Percentiles rank a stretch among this genome's conserved stretches.
These are phyloP conservation scores for Mycocentrospora acerina DNA, from an alignment of 2,329 filamentous ascomycete species.

Conservation along the genomic window DNA sequence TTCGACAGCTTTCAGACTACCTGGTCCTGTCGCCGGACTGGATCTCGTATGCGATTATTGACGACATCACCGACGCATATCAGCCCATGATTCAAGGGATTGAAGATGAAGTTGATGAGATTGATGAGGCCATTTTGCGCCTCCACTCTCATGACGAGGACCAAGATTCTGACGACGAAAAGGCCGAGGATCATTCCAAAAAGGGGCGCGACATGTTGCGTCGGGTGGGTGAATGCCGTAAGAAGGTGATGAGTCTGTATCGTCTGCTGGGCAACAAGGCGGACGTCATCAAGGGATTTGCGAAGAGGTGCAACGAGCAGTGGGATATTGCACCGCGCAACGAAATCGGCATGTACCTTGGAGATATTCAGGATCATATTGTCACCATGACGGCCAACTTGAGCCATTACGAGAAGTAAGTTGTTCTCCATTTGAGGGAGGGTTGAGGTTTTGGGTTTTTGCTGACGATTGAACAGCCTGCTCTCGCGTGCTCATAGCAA, in stretches of 20 bases:
- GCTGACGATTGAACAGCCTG: conserved; percentile 58
- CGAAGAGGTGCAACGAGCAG: conserved; percentile 95
- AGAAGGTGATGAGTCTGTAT: conserved; percentile 96
- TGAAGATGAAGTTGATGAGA: conserved; percentile 94
- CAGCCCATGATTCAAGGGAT: conserved; percentile 88
- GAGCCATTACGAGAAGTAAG: conserved; percentile 92
- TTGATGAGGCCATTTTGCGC: conserved; percentile 85
- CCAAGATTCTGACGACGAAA: conserved; percentile 31
- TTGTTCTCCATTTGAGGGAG: conserved; percentile 12
- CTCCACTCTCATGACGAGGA: conserved; percentile 68
- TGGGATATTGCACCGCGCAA: conserved; percentile 95
- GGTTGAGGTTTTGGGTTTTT: neutral
- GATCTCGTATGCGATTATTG: conserved; percentile 97
- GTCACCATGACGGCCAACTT: conserved; percentile 98
- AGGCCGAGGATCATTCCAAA: conserved; percentile 45
- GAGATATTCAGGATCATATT: conserved; percentile 98
- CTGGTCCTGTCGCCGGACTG: conserved; percentile 91
- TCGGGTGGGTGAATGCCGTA: conserved; percentile 88
- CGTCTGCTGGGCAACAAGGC: conserved; percentile 93
- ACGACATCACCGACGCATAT: conserved; percentile 97
- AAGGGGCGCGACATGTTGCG: conserved; percentile 80
- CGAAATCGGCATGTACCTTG: conserved; percentile 95
- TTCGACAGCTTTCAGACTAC: conserved; percentile 92
- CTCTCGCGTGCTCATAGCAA: conserved; percentile 90
- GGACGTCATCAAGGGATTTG: conserved; percentile 98